phyloP scores from a whole-genome alignment of 208 protist genomes.

The Leishmania turanica region DNA sequence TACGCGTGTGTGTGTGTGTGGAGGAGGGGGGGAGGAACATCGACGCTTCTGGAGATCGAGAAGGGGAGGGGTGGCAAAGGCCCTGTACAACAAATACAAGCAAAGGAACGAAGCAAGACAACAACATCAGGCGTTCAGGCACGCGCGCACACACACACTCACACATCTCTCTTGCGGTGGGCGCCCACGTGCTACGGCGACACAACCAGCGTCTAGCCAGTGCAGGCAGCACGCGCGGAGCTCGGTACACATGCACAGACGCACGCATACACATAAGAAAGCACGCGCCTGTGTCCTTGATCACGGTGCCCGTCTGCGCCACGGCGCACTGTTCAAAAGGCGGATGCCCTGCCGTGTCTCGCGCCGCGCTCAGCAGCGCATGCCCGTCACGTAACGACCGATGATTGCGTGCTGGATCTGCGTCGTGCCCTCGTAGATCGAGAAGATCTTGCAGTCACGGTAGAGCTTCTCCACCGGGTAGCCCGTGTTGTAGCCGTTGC shows the following conservation, averaged over 20 bases:
- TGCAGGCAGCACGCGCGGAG: background rate
- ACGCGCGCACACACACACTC: background rate
- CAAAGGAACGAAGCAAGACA: background rate
- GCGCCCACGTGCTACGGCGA: background rate
- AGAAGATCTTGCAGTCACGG: conserved; percentile 93
- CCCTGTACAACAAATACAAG: background rate
- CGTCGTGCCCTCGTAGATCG: conserved; percentile 94
- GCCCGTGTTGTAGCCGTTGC: conserved; percentile 93
- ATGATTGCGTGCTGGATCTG: conserved; percentile 92
- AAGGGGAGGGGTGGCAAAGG: background rate
- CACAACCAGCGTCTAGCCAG: background rate
- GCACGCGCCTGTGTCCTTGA: background rate
- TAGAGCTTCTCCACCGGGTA: conserved; percentile 96
- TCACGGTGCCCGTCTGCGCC: background rate
- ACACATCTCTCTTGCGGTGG: background rate
- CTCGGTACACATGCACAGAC: background rate
- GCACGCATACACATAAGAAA: background rate
- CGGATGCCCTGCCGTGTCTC: background rate
- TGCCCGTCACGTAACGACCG: conserved; percentile 59
- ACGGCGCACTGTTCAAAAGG: background rate
- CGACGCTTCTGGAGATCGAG: no score
- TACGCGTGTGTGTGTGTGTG: no score
- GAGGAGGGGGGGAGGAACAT: background rate
- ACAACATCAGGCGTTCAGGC: background rate
- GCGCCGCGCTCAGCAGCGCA: conserved; percentile 36